A percentile compares a stretch with the other conserved stretches of the same genome.
Conservation (phyloP, 139 green algal genomes). For the Chlorella sp. region DNA sequence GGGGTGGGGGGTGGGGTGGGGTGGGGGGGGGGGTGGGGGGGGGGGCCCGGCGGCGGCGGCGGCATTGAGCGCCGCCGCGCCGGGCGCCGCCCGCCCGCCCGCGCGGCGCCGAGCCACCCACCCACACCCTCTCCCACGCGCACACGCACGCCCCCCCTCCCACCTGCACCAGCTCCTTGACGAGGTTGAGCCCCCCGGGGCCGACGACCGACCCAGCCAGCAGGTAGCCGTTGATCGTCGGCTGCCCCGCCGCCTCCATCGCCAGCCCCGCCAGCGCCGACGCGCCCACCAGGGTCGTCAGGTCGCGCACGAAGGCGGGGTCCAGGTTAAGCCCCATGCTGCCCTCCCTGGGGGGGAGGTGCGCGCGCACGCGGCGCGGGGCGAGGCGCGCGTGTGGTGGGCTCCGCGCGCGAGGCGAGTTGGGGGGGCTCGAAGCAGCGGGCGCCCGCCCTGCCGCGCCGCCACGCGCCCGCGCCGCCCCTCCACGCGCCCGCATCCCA, state of each 20-base stretch:
- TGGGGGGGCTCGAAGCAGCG: too few species aligned
- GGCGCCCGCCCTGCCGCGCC: too few species aligned
- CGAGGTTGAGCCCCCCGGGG: conserved; percentile 83
- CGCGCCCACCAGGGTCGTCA: conserved; percentile 75
- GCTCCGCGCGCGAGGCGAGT: too few species aligned
- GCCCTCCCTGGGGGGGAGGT: conserved; percentile 38
- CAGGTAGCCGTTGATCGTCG: conserved; percentile 96
- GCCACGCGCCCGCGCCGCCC: too few species aligned
- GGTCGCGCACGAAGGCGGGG: conserved; percentile 83
- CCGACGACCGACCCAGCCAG: conserved; percentile 89
- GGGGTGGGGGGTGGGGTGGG: too few species aligned
- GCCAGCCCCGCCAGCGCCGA: conserved; percentile 71
- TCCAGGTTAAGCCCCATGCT: conserved; percentile 89
- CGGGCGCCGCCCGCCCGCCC: not conserved
- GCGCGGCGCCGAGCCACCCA: not conserved
- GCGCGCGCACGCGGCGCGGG: not conserved
- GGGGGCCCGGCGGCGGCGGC: not conserved
- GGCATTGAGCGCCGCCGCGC: not conserved
- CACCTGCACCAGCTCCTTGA: conserved; percentile 62
- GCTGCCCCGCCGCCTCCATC: conserved; percentile 84
- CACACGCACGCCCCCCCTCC: not conserved
- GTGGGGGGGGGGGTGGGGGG: not conserved
- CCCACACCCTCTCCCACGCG: not conserved
- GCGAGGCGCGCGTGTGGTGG: not conserved
- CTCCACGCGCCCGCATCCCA: too few species aligned